phyloP scores from a whole-genome alignment of 2,329 filamentous ascomycete genomes.

The Colletotrichum sansevieriae region DNA sequence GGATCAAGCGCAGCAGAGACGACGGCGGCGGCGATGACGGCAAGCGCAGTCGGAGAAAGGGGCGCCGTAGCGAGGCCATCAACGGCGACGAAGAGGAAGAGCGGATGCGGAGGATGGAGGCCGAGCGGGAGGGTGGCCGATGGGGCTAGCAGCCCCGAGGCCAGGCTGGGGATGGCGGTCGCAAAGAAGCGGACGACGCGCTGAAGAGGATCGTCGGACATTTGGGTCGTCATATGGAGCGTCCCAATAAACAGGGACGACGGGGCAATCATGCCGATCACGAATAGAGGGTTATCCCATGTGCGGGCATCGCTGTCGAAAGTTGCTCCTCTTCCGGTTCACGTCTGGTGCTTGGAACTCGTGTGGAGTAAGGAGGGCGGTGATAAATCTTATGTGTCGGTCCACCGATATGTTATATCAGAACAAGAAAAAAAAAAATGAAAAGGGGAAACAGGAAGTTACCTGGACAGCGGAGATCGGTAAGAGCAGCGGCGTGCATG shows the following conservation, averaged over 20 bases:
- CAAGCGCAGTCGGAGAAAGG: conserved; percentile 59
- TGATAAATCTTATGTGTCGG: not conserved
- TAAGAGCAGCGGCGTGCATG: not conserved
- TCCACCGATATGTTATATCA: not conserved
- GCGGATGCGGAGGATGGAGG: conserved; percentile 68
- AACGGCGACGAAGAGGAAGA: conserved; percentile 64
- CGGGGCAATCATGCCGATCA: conserved; percentile 17
- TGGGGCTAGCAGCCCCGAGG: conserved; percentile 55
- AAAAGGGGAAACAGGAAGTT: not conserved
- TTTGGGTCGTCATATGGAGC: conserved; percentile 18
- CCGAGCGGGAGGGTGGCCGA: conserved; percentile 68
- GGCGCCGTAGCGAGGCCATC: conserved; percentile 63
- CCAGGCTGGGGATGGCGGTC: not conserved
- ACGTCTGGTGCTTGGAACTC: not conserved
- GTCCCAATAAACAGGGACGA: conserved; percentile 1
- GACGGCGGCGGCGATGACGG: conserved; percentile 51
- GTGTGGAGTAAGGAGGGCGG: not conserved
- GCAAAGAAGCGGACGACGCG: not conserved
- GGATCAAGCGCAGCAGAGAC: conserved; percentile 65
- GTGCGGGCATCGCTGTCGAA: no score
- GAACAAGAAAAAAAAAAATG: not conserved
- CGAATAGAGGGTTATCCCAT: not conserved
- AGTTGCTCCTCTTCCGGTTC: no score
- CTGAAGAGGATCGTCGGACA: not conserved
- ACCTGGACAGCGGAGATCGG: not conserved